Evolutionary conservation across 331 rosid species (phyloP).

Genomic region (Prunus yedoensis): DNA sequence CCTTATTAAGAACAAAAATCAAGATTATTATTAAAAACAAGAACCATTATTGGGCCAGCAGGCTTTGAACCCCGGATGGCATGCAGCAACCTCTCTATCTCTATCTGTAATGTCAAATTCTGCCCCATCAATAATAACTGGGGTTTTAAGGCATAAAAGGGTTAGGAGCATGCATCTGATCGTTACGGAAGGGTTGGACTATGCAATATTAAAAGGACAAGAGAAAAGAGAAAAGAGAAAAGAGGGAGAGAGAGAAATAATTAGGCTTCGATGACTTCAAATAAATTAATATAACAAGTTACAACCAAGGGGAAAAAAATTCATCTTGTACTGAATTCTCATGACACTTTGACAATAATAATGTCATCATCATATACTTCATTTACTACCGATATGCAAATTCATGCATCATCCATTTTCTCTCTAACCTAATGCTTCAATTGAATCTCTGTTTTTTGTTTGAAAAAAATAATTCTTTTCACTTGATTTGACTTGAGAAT

Average conservation of each 20-base stretch:
- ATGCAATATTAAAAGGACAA: background rate
- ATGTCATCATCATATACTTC: background rate
- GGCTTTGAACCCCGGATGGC: slow-evolving; percentile 14
- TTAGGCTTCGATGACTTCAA: background rate
- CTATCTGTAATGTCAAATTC: slow-evolving; percentile 1
- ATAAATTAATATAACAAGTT: background rate
- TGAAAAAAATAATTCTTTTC: no score
- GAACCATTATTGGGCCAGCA: slow-evolving; percentile 16
- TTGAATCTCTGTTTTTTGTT: background rate
- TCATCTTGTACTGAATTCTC: slow-evolving; percentile 6
- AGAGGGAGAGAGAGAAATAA: background rate
- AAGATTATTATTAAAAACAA: no score
- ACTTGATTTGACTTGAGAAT: background rate
- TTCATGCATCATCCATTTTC: slow-evolving; percentile 10
- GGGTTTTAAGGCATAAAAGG: slow-evolving; percentile 4
- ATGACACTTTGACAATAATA: slow-evolving; percentile 13
- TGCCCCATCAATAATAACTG: background rate
- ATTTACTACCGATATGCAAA: background rate
- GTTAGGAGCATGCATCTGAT: slow-evolving; percentile 16
- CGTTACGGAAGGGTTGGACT: background rate
- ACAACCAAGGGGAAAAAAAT: background rate
- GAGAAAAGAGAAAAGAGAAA: background rate
- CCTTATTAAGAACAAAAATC: background rate
- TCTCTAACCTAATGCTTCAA: background rate
- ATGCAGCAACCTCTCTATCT: background rate